Percentiles rank a stretch among this genome's conserved stretches.
Conservation (phyloP, 345 rosid species). For the Carallia brachiata region DNA sequence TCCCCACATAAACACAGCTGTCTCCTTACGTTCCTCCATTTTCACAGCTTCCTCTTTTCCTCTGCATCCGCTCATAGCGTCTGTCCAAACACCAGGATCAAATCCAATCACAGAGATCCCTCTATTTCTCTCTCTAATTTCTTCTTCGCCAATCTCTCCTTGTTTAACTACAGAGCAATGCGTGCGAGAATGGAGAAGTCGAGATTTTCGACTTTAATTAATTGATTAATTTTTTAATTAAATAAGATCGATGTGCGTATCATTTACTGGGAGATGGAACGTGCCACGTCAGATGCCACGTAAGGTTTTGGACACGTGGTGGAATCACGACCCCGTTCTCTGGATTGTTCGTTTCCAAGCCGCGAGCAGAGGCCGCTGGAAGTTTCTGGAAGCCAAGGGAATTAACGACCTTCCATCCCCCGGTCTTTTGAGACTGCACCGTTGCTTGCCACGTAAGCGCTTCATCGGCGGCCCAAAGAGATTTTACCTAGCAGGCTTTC, state of each 20-base stretch:
- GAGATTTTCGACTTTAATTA: background rate
- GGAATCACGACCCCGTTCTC: conserved; percentile 33
- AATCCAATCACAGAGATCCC: background rate
- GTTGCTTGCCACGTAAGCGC: conserved; percentile 31
- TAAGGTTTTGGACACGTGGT: conserved; percentile 30
- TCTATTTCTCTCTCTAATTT: too few relatives aligned
- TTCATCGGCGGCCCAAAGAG: too few relatives aligned
- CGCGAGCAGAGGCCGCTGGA: conserved; percentile 30
- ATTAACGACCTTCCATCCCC: conserved; percentile 4
- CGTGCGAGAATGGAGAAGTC: background rate
- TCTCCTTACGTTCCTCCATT: conserved; percentile 25
- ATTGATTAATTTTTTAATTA: background rate
- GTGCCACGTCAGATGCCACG: conserved; percentile 62
- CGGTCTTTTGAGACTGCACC: conserved; percentile 4
- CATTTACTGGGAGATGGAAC: conserved; percentile 34
- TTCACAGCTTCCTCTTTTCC: conserved; percentile 19
- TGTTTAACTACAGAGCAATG: background rate
- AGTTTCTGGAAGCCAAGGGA: conserved; percentile 52
- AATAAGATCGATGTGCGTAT: conserved; percentile 27
- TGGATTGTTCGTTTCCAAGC: conserved; percentile 25
- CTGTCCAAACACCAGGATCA: conserved; percentile 33
- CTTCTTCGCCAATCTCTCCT: too few relatives aligned
- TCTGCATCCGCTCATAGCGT: conserved; percentile 14
- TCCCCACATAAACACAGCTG: conserved; percentile 63
- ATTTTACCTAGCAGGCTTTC: too few relatives aligned